Evolutionary conservation across 140 eudicot genomes (phyloP).

Genomic region (Senecio squalidus): DNA sequence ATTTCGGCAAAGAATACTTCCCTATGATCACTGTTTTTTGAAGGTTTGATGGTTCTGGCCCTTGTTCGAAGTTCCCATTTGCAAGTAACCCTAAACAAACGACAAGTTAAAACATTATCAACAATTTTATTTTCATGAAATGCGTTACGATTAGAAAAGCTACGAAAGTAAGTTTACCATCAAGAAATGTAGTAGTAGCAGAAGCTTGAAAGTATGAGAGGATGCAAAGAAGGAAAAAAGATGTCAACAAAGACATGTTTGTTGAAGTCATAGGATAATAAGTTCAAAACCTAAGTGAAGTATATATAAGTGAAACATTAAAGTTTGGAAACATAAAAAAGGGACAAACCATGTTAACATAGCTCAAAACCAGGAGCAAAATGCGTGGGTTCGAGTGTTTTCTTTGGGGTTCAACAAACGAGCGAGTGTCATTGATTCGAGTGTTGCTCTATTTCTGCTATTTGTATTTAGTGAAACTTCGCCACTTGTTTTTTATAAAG

Average conservation of each 20-base stretch:
- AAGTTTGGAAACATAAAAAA: background rate
- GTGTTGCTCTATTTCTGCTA: constrained; percentile 12
- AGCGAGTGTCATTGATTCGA: constrained; percentile 29
- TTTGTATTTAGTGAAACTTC: background rate
- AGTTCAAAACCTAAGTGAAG: background rate
- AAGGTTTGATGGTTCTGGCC: constrained; percentile 58
- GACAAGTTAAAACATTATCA: no score
- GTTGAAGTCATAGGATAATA: background rate
- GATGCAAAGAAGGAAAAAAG: constrained; percentile 21
- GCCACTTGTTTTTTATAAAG: background rate
- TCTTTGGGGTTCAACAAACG: constrained; percentile 4
- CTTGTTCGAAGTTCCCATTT: constrained; percentile 75
- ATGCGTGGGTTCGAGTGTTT: constrained; percentile 21
- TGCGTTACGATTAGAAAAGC: background rate
- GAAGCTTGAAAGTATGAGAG: constrained; percentile 26
- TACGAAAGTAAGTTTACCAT: constrained; percentile 44
- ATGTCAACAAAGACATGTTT: constrained; percentile 33
- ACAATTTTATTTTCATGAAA: no score
- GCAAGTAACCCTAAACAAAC: constrained; percentile 40
- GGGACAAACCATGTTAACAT: constrained; percentile 28
- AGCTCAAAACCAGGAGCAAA: constrained; percentile 43
- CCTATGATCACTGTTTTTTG: constrained; percentile 62
- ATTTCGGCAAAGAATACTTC: constrained; percentile 65
- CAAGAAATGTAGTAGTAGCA: constrained; percentile 34
- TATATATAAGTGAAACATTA: constrained; percentile 2